phyloP scores from a whole-genome alignment of 371 early-diverging fungal genomes.

The Mucor ambiguus region DNA sequence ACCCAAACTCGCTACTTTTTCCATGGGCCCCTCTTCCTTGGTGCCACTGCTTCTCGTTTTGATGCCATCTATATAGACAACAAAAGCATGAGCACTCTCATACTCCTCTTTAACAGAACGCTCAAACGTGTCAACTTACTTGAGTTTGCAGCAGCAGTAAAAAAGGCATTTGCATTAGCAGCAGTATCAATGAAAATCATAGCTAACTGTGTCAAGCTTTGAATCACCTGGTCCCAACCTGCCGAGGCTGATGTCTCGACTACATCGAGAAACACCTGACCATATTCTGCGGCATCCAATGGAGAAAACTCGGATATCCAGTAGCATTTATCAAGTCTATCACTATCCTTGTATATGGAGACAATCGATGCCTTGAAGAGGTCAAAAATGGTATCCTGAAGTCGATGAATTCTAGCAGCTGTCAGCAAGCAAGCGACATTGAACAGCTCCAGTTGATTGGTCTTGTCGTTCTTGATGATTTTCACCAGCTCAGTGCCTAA shows the following conservation, averaged over 20 bases:
- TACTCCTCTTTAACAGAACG: no score
- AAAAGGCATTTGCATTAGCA: constrained; percentile 24
- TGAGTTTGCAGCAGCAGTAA: neutral
- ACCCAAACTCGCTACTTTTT: constrained; percentile 40
- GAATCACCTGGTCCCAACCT: constrained; percentile 67
- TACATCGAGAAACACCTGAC: constrained; percentile 29
- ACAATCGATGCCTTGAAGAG: constrained; percentile 50
- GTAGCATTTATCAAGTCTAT: constrained; percentile 46
- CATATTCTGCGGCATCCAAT: constrained; percentile 1
- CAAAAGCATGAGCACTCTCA: no score
- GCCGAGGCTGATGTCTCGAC: constrained; percentile 47
- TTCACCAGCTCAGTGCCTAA: constrained; percentile 62
- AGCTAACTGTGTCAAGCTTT: constrained; percentile 58
- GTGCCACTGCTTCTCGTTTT: constrained; percentile 14
- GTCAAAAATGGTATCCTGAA: constrained; percentile 57
- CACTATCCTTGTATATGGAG: constrained; percentile 52
- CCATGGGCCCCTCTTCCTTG: constrained; percentile 21
- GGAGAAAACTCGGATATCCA: constrained; percentile 46
- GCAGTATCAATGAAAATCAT: constrained; percentile 57
- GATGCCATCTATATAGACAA: neutral
- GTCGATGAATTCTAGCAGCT: constrained; percentile 61
- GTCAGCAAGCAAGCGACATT: constrained; percentile 59
- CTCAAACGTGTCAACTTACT: neutral
- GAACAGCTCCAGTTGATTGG: constrained; percentile 49
- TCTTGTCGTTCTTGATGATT: constrained; percentile 50